These are phyloP conservation scores for Microcyclospora tardicrescens DNA, from an alignment of 2,329 filamentous ascomycete species.

Conservation along the genomic window DNA sequence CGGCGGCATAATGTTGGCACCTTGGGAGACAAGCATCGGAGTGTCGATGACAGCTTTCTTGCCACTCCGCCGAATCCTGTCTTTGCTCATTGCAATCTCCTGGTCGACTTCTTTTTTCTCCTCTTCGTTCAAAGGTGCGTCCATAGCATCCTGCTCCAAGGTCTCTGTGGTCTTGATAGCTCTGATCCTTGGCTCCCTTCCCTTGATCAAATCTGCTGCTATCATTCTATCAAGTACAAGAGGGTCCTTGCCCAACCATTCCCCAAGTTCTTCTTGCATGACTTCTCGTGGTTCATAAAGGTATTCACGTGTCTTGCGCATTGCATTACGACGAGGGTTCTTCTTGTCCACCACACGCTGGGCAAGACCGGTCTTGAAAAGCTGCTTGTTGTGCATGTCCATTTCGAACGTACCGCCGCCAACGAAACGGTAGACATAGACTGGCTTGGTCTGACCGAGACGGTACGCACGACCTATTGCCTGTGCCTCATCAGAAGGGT, in stretches of 20 bases:
- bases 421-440: slow-evolving; percentile 75
- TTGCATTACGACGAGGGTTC: slow-evolving; percentile 56
- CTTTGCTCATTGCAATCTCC: slow-evolving; percentile 3
- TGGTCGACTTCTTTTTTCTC: slow-evolving; percentile 18
- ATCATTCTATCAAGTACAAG: slow-evolving; percentile 50
- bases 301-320: slow-evolving; percentile 39
- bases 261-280: slow-evolving; percentile 32
- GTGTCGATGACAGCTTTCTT: no score
- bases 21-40: no score
- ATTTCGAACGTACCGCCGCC: slow-evolving; percentile 70
- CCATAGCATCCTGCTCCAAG: slow-evolving; percentile 19
- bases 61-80: no score
- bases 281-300: slow-evolving; percentile 46
- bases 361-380: slow-evolving; percentile 75
- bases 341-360: slow-evolving; percentile 73
- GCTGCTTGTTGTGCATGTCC: slow-evolving; percentile 54
- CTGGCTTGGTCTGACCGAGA: slow-evolving; percentile 65
- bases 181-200: slow-evolving; percentile 22
- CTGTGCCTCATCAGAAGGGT: slow-evolving; percentile 71
- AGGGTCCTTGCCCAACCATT: slow-evolving; percentile 46
- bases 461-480: slow-evolving; percentile 78
- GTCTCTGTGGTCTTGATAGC: slow-evolving; percentile 23
- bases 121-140: slow-evolving; percentile 19
- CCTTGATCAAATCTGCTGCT: slow-evolving; percentile 54
- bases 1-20: no score